A percentile compares a stretch with the other conserved stretches of the same genome.
Conservation (phyloP, 805 yeast genomes). For the Schwanniomyces sp. region DNA sequence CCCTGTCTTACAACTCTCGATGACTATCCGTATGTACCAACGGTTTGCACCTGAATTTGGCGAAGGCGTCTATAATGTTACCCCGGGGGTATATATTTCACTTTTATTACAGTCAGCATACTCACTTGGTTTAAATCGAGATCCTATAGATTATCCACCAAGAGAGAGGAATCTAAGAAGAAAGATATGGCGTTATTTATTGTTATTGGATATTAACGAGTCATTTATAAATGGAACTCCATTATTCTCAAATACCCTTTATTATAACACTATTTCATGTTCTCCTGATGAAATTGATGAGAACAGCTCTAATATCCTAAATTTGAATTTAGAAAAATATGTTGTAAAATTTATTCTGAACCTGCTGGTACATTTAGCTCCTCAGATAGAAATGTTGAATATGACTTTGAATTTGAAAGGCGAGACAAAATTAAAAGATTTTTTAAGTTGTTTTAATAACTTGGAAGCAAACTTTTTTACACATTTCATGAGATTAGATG, state of each 20-base stretch:
- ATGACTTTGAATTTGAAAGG: background rate
- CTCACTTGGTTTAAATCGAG: conserved; percentile 62
- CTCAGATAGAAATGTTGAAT: background rate
- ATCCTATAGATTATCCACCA: conserved; percentile 42
- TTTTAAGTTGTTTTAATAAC: background rate
- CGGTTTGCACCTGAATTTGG: conserved; percentile 48
- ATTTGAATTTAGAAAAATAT: background rate
- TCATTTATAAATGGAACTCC: conserved; percentile 24
- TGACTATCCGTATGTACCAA: conserved; percentile 48
- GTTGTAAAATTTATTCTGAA: background rate
- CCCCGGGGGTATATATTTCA: conserved; percentile 50
- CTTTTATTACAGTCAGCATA: conserved; percentile 60
- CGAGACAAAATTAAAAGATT: background rate
- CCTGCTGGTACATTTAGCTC: background rate
- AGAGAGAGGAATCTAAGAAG: conserved; percentile 18
- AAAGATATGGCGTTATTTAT: conserved; percentile 21
- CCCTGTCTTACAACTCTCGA: conserved; percentile 46
- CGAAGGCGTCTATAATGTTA: conserved; percentile 54
- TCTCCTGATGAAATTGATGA: background rate
- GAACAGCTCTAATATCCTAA: background rate
- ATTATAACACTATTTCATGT: background rate
- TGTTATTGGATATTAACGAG: conserved; percentile 14
- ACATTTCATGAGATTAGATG: background rate
- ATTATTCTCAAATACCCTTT: background rate
- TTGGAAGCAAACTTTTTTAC: background rate